phyloP scores from a whole-genome alignment of 2,329 filamentous ascomycete genomes.

The Diplodia mutila region DNA sequence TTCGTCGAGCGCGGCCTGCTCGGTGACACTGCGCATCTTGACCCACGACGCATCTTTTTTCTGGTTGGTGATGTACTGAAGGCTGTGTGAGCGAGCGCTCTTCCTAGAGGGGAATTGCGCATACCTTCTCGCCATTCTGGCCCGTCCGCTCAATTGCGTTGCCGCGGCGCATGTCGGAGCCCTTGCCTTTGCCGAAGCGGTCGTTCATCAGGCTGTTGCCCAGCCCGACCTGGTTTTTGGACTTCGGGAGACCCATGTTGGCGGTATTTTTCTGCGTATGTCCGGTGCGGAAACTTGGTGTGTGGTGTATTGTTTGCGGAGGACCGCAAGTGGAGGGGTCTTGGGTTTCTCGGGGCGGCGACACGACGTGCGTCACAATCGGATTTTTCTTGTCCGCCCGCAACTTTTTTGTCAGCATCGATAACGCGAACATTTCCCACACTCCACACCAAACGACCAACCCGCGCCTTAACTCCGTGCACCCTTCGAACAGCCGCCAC shows the following conservation, averaged over 20 bases:
- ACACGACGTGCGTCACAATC: conserved; percentile 15
- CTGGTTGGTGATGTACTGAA: conserved; percentile 84
- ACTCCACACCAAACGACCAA: conserved; percentile 19
- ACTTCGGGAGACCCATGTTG: conserved; percentile 81
- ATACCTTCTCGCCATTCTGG: conserved; percentile 74
- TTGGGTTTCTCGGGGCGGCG: conserved; percentile 21
- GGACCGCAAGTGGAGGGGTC: conserved; percentile 23
- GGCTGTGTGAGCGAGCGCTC: conserved; percentile 34
- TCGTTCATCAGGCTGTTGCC: conserved; percentile 99
- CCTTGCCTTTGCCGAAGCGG: conserved; percentile 92
- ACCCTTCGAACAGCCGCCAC: conserved; percentile 1
- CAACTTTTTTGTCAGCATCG: conserved; percentile 28
- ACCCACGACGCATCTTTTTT: conserved; percentile 93
- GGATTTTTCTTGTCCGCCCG: conserved; percentile 25
- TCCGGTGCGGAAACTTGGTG: conserved; percentile 19
- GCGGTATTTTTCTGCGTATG: conserved; percentile 25
- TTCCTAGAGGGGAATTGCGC: conserved; percentile 22
- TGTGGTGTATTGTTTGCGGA: conserved; percentile 30
- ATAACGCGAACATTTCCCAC: conserved; percentile 12
- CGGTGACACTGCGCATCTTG: conserved; percentile 98
- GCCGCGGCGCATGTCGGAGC: conserved; percentile 75
- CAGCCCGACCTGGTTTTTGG: conserved; percentile 91
- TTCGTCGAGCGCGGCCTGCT: conserved; percentile 95
- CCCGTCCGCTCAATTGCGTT: conserved; percentile 73
- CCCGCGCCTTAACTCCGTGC: conserved; percentile 15